Evolutionary conservation across 345 rosid genomes (phyloP).

Genomic region (Citrus cavaleriei): DNA sequence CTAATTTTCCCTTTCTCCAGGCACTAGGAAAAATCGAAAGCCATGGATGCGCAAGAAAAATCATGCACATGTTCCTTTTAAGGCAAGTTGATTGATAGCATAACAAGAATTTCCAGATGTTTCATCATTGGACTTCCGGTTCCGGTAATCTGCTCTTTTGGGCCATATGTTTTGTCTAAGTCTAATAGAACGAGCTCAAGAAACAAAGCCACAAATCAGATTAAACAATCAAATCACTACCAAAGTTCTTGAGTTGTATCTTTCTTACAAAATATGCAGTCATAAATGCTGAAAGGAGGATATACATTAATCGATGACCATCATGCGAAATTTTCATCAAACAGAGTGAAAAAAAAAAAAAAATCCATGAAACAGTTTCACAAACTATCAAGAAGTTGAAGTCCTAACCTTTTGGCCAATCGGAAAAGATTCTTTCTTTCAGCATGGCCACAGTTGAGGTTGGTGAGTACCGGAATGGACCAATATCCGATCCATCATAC

Average conservation of each 20-base stretch:
- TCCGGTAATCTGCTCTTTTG: not conserved
- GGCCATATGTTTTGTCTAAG: not conserved
- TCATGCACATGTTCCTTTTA: not conserved
- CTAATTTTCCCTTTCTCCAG: not conserved
- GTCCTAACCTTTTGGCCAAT: constrained; percentile 86
- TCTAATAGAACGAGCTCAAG: not conserved
- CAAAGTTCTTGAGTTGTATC: not conserved
- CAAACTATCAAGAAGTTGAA: not conserved
- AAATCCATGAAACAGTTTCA: not conserved
- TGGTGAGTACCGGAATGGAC: constrained; percentile 80
- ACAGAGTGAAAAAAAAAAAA: not conserved
- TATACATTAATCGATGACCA: not conserved
- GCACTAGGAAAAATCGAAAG: not conserved
- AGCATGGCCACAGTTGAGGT: constrained; percentile 72
- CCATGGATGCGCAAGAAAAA: not conserved
- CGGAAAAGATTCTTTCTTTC: constrained; percentile 72
- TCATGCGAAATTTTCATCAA: not conserved
- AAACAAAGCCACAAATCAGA: not conserved
- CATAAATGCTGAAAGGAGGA: not conserved
- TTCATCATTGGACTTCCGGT: not conserved
- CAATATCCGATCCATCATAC: constrained; percentile 90
- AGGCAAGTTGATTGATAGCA: not conserved
- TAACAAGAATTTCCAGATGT: not conserved
- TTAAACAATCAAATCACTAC: not conserved
- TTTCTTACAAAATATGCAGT: not conserved